Conservation (phyloP, 1,139 yeast species). For the Magnusiomyces sp. region DNA sequence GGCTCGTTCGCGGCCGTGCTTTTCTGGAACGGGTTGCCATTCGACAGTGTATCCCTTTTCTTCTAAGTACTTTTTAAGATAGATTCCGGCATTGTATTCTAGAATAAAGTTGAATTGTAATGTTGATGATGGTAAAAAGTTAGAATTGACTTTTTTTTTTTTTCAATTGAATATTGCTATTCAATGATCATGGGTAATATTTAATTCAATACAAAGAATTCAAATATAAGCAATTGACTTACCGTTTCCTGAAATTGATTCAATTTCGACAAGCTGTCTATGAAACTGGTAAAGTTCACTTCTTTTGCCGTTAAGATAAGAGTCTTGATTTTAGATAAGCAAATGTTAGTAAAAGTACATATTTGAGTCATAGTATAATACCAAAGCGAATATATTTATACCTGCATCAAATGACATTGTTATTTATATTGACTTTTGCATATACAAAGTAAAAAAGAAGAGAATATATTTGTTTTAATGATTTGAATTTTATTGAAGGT, state of each 20-base stretch:
- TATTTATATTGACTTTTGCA: too few relatives aligned
- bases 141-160: background rate
- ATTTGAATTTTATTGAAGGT: too few relatives aligned
- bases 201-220: too few relatives aligned
- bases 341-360: background rate
- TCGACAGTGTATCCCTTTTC: slow-evolving; percentile 46
- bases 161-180: too few relatives aligned
- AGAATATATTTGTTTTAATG: too few relatives aligned
- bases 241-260: slow-evolving; percentile 32
- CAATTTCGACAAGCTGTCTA: slow-evolving; percentile 32
- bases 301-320: slow-evolving; percentile 9
- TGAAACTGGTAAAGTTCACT: slow-evolving; percentile 29
- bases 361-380: too few relatives aligned
- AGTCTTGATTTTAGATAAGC: slow-evolving; percentile 3
- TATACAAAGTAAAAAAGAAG: too few relatives aligned
- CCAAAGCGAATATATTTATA: too few relatives aligned
- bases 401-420: too few relatives aligned
- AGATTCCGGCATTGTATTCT: slow-evolving; percentile 33
- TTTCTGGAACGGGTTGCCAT: slow-evolving; percentile 32
- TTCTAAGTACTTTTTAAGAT: slow-evolving; percentile 34
- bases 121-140: background rate
- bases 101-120: background rate
- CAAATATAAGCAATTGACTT: too few relatives aligned
- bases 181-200: too few relatives aligned
- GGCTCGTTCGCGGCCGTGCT: slow-evolving; percentile 30